Evolutionary conservation across 139 green algal species (phyloP), one percentile per base, ranked within the genome.

Genomic region (Tetraselmis striata): DNA sequence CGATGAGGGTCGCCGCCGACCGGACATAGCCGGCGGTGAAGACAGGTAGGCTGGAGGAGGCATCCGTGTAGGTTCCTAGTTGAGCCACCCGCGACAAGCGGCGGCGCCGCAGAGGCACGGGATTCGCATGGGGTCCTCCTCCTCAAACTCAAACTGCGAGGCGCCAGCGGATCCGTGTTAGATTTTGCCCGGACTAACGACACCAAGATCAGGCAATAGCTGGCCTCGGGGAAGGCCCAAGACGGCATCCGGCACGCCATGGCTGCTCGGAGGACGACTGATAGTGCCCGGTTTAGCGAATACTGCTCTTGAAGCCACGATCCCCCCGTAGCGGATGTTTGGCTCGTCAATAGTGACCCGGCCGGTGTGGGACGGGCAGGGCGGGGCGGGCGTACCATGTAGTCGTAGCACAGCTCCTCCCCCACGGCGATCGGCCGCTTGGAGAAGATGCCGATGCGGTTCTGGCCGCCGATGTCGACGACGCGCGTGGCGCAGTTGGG

Each of bases 361-460:
- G n/a, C n/a, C n/a, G n/a, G n/a, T n/a, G n/a, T n/a, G n/a, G n/a
- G n/a, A n/a, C n/a, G n/a, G n/a, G n/a, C n/a, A n/a, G n/a, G n/a
- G n/a, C n/a, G n/a, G n/a, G n/a, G n/a, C n/a, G n/a, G n/a, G n/a
- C 83, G 0, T 30, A 90, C 89, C 89, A 94, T 94, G 87, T 97
- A 98, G 87, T 98, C 91, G 78, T 97, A 98, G 0, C 86, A 92
- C 23, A 98, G 90, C 92, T 98, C 94, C 82, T 97, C 92, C 11
- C 88, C 89, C 0, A 76, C 45, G 0, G 31, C 11, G 29, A 98
- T 94, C 76, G 87, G 78, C 18, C 88, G 87, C 79, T 87, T 92
- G 0, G 93, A 89, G 84, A 94, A 97, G 81, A 98, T 96, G 82
- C 88, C 90, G 23, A 98, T 92, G 80, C 92, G 89, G 75, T 90